Base-by-base conservation (phyloP, 306 rosid genomes). In the Macrotyloma uniflorum region DNA sequence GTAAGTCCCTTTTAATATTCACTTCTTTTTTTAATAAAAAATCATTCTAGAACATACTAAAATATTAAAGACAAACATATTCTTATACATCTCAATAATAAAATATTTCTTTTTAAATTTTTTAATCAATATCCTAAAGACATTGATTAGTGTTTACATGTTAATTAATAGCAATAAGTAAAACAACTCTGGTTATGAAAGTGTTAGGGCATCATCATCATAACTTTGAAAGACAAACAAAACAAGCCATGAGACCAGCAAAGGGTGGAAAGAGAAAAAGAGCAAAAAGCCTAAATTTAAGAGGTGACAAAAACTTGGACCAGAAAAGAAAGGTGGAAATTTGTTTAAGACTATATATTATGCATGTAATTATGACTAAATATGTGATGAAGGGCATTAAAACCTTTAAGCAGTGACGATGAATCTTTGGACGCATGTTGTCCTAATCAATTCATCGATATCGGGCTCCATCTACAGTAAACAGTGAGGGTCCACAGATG, bases 281-380 rank as follows among this genome's bases (percentile, higher is more conserved):
- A 30, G 18, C 38, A 62, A 79, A 73, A 80, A 67, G 81, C 64
- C 74, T 18, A 76, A 69, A 76, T 18, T 36, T 68, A 26, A 49
- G 78, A 62, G 66, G 18, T 49, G 23, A 14, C 59, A 18, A 38
- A 55, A 58, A 13, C 5, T 3, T 20, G 16, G 33, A 55, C 32
- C 36, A 26, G n/a, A 6, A 14, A 16, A 5, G 22, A 40, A 72
- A 61, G 72, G 33, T 59, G n/a, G 3, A 69, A 18, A 16, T 62
- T 76, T 45, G 32, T 45, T 42, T 42, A 51, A 68, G 43, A 63
- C 20, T 42, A 51, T 42, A 10, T 42, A 38, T 45, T n/a, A 70
- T 45, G 49, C 67, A 28, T 43, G 51, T 36, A 61, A 83, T 80
- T 28, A 75, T 50, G 73, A 43, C 54, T 43, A 66, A 77, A 57